These are phyloP conservation scores for Phalaenopsis aphrodite DNA, from an alignment of 106 monocot species.

Conservation along the genomic window DNA sequence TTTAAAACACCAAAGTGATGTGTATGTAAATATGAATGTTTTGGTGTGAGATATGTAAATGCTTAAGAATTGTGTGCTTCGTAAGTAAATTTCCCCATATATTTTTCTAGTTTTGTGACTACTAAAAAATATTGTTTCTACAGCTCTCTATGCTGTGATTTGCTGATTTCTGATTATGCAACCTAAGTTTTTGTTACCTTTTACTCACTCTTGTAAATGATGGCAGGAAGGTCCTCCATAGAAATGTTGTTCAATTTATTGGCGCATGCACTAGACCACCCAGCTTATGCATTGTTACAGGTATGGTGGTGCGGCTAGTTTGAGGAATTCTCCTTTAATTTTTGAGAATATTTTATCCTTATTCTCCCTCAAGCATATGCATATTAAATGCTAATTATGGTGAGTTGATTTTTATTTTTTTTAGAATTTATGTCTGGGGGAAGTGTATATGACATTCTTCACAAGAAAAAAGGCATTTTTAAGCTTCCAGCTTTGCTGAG, in stretches of 20 bases:
- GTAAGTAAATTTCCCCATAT: too few relatives aligned
- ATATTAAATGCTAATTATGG: background rate
- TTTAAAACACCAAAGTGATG: too few relatives aligned
- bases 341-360: background rate
- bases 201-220: background rate
- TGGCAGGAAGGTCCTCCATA: constrained; percentile 77
- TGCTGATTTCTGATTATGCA: too few relatives aligned
- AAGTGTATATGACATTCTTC: constrained; percentile 88
- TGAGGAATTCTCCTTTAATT: background rate
- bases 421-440: constrained; percentile 88
- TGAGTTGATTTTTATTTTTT: constrained; percentile 2
- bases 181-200: too few relatives aligned
- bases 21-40: too few relatives aligned
- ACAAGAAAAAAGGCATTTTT: constrained; percentile 73
- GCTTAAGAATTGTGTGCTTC: too few relatives aligned
- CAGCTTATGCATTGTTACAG: constrained; percentile 83
- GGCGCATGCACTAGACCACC: constrained; percentile 80
- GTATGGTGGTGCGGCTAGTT: constrained; percentile 16
- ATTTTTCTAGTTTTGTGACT: too few relatives aligned
- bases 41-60: too few relatives aligned
- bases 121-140: too few relatives aligned
- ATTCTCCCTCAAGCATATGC: background rate
- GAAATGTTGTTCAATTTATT: constrained; percentile 88
- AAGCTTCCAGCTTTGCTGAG: constrained; percentile 66
- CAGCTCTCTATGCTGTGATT: too few relatives aligned